phyloP scores from a whole-genome alignment of 2,329 filamentous ascomycete species.

The Xylariaceae sp. region DNA sequence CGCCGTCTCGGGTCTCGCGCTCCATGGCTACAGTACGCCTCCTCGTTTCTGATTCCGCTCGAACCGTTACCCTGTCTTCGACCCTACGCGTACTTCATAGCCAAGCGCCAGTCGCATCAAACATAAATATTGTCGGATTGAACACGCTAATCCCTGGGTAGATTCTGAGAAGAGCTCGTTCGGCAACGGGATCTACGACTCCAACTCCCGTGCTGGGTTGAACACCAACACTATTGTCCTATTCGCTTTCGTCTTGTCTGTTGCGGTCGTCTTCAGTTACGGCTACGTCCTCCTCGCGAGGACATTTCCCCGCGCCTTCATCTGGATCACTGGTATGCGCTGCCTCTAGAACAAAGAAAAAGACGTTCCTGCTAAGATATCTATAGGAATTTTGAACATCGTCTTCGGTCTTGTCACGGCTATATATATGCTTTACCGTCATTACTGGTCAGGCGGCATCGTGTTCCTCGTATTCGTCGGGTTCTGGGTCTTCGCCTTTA shows the following conservation, averaged over 20 bases:
- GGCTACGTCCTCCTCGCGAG: conserved; percentile 73
- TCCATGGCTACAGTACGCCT: conserved; percentile 64
- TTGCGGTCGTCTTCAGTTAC: conserved; percentile 71
- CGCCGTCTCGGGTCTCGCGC: conserved; percentile 69
- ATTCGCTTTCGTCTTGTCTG: conserved; percentile 71
- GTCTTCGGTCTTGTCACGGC: conserved; percentile 79
- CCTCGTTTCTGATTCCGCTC: neutral
- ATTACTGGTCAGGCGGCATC: conserved; percentile 79
- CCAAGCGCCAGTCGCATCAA: neutral
- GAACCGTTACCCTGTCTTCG: neutral
- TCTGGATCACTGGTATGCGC: conserved; percentile 72
- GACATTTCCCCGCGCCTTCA: conserved; percentile 80
- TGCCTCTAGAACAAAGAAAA: too few species aligned
- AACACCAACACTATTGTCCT: conserved; percentile 82
- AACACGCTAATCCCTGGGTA: conserved; percentile 20
- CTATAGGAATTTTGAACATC: conserved; percentile 68
- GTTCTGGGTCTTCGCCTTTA: conserved; percentile 78
- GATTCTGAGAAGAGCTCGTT: conserved; percentile 54
- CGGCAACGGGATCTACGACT: conserved; percentile 70
- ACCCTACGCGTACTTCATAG: neutral
- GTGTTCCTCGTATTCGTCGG: conserved; percentile 80
- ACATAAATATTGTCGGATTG: neutral
- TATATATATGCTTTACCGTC: conserved; percentile 74
- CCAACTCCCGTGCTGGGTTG: conserved; percentile 60
- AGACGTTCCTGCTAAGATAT: neutral